Base-by-base conservation (phyloP, 345 rosid genomes). In the Euphorbia tirucalli region DNA sequence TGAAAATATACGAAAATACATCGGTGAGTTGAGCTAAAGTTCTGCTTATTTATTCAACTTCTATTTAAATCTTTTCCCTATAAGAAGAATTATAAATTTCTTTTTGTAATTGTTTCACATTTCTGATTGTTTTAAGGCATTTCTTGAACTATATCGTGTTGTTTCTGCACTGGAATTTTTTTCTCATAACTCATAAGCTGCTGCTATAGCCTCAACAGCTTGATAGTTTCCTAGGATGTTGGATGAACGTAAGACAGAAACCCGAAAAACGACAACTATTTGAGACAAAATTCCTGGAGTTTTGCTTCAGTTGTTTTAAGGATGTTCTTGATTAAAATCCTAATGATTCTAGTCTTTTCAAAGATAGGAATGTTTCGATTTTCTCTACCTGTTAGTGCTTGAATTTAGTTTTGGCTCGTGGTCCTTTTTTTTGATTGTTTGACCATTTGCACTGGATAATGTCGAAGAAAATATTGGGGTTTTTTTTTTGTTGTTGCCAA, bases 1-100 rank as follows among this genome's bases (percentile, higher is more conserved):
- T 48, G 83, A 84, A 31, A 71, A 70, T 28, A 78, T 75, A 54
- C 83, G 82, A 9, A 72, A 67, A 32, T 92, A 92, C 46, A 71
- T 83, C 41, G 80, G 97, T 92, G 75, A 84, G 86, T 54, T 39
- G 21, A n/a, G 48, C n/a, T 16, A 6, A 30, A 24, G 44, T 48
- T 11, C 27, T 14, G 14, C 48, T 52, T 70, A 54, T 35, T 13
- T 5, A 37, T 25, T 5, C 6, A 0, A 28, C 18, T 65, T 41
- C n/a, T n/a, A n/a, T n/a, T n/a, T n/a, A n/a, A n/a, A n/a, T n/a
- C n/a, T 18, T 48, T 24, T n/a, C 6, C n/a, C 21, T 5, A 13
- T 11, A 19, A 22, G 30, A 24, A 65, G 32, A 18, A n/a, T 52
- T 68, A 11, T 19, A 14, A 1, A 18, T 32, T 32, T 32, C 11